Evolutionary conservation across 1,139 yeast genomes (phyloP).

Genomic region (Candida dubliniensis): DNA sequence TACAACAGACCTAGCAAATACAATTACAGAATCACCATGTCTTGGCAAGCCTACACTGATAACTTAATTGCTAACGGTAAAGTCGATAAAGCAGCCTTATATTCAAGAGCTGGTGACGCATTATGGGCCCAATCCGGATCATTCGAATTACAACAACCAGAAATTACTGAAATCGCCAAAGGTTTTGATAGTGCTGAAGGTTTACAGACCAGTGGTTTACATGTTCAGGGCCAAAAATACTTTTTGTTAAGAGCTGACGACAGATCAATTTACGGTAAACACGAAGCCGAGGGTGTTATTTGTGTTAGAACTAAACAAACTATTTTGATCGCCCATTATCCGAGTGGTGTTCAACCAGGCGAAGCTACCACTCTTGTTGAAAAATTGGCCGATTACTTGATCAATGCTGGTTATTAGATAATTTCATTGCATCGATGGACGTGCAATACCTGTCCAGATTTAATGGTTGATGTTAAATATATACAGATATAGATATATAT

Average conservation of each 20-base stretch:
- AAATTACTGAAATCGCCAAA: constrained; percentile 68
- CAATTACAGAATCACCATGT: constrained; percentile 21
- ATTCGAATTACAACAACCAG: constrained; percentile 66
- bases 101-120: constrained; percentile 92
- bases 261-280: constrained; percentile 92
- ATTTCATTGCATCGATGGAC: neutral
- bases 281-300: constrained; percentile 79
- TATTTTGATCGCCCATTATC: constrained; percentile 90
- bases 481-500: neutral
- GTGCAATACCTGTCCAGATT: neutral
- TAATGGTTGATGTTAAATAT: neutral
- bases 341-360: constrained; percentile 86
- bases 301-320: constrained; percentile 95
- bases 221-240: constrained; percentile 82
- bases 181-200: constrained; percentile 81
- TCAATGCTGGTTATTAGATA: constrained; percentile 74
- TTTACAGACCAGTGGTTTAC: constrained; percentile 84
- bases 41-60: constrained; percentile 85
- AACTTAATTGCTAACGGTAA: constrained; percentile 83
- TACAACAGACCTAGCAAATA: too few species aligned
- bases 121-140: constrained; percentile 88
- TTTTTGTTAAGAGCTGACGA: constrained; percentile 88
- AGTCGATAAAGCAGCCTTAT: constrained; percentile 88
- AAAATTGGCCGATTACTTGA: constrained; percentile 91
- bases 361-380: constrained; percentile 95